Evolutionary conservation across 306 rosid species (phyloP).

Genomic region (Begonia peltatifolia): DNA sequence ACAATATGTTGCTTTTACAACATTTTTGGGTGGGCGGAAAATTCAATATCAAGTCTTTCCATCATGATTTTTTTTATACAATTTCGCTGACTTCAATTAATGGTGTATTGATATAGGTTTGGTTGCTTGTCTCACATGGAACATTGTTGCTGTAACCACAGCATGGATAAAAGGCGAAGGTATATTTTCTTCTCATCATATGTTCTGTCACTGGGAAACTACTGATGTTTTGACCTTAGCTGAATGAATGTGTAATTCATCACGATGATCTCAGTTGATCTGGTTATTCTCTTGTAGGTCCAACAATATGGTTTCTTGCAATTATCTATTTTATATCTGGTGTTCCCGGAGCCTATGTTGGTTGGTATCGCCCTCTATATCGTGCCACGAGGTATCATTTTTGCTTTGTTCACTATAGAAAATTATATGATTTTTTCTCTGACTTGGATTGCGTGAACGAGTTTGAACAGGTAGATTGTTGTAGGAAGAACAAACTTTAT

Average conservation of each 20-base stretch:
- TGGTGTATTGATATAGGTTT: conserved; percentile 42
- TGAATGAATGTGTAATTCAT: not conserved
- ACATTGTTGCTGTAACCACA: conserved; percentile 56
- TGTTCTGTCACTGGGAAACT: too few species aligned
- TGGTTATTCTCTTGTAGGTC: conserved; percentile 35
- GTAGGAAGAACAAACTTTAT: too few species aligned
- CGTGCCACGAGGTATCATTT: conserved; percentile 70
- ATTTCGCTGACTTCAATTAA: conserved; percentile 7
- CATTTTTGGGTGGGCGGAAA: conserved; percentile 69
- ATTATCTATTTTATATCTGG: conserved; percentile 60
- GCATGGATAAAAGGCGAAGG: conserved; percentile 91
- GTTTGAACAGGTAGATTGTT: too few species aligned
- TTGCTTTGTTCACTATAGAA: not conserved
- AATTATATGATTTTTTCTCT: too few species aligned
- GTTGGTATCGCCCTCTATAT: conserved; percentile 98
- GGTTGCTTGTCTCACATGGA: conserved; percentile 63
- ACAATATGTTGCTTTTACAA: conserved; percentile 82
- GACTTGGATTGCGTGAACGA: too few species aligned
- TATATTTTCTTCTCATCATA: conserved; percentile 12
- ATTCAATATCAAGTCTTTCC: not conserved
- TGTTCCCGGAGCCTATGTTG: conserved; percentile 61
- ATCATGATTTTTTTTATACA: not conserved
- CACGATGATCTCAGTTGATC: not conserved
- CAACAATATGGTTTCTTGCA: conserved; percentile 76
- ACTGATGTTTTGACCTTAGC: too few species aligned